Evolutionary conservation across 2,329 filamentous ascomycete species (phyloP), one percentile per base, ranked within the genome.

Genomic region (Onygena corvina): DNA sequence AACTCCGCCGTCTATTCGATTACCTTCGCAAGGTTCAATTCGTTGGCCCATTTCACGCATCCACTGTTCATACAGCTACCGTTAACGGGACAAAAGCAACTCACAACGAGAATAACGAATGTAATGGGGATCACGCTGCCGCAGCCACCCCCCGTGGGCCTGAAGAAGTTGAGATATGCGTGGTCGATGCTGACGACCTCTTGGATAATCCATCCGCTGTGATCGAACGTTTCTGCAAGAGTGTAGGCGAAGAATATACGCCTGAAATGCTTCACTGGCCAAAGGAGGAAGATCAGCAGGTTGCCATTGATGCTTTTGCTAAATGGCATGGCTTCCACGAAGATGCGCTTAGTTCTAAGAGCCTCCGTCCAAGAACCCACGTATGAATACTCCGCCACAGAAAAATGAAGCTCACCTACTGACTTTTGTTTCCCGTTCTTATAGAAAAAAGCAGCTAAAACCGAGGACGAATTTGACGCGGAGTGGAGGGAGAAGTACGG

Each of bases 311-410:
- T 54, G 81, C 81, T 14, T 96, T 96, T 69, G 87, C 89, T 69
- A 96, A 98, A 72, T 96, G 92, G 92, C 84, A 81, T 57, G 92
- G 92, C 8, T 96, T 94, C 71, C 92, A 96, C 65, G 85, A 96
- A 58, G 92, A 96, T 71, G 92, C 88, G 11, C 86, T 96, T 58
- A 74, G 84, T 57, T 94, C 86, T 62, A 83, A 76, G 31, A 81
- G 80, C 53, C 71, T 98, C 60, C 83, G 82, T 63, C 79, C 85
- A 3, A 63, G 70, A 54, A 50, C 54, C 47, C 68, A 71, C 52
- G 71, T 73, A 64, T 62, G 69, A 59, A 8, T 25, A 2, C 21
- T 16, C 14, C 11, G 14, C 31, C 33, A 45, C 3, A 12, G 33
- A 9, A 21, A 29, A 23, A 20, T 23, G 48, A 38, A 6, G 11